Percentiles rank a stretch among this genome's conserved stretches.
phyloP scores from a whole-genome alignment of 352 stramenopile genomes.

The Phytopythium boreale region DNA sequence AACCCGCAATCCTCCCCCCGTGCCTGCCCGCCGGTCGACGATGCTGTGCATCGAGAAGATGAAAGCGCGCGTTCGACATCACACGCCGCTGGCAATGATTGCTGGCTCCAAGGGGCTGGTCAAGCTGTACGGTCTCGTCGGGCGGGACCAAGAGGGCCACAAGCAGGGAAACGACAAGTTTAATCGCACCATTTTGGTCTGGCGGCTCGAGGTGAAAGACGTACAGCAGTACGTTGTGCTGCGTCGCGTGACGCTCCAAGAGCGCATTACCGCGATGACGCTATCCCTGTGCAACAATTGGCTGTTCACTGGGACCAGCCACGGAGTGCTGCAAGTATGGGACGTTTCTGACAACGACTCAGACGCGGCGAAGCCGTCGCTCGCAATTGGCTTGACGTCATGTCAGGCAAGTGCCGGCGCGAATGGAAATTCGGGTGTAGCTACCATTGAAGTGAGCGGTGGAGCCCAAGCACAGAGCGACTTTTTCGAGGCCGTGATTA shows the following conservation, averaged over 20 bases:
- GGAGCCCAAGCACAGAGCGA: neutral
- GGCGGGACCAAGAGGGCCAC: neutral
- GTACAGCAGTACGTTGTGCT: slow-evolving; percentile 15
- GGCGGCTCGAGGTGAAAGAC: slow-evolving; percentile 14
- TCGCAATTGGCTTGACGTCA: neutral
- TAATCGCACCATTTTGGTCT: slow-evolving; percentile 17
- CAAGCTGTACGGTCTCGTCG: slow-evolving; percentile 35
- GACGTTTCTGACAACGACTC: slow-evolving; percentile 25
- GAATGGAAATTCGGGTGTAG: slow-evolving; percentile 13
- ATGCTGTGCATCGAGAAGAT: slow-evolving; percentile 58
- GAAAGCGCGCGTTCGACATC: slow-evolving; percentile 27
- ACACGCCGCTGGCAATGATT: slow-evolving; percentile 33
- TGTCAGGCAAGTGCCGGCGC: slow-evolving; percentile 3
- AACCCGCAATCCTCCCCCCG: neutral
- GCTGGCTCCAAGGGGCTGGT: slow-evolving; percentile 20
- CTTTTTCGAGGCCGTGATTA: slow-evolving; percentile 22
- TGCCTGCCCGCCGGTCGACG: slow-evolving; percentile 6
- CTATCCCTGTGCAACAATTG: slow-evolving; percentile 40
- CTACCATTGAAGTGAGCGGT: slow-evolving; percentile 7
- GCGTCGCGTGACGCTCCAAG: slow-evolving; percentile 25
- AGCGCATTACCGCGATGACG: slow-evolving; percentile 31
- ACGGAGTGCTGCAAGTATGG: slow-evolving; percentile 55
- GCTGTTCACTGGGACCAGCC: slow-evolving; percentile 45
- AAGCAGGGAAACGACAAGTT: neutral
- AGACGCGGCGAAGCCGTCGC: slow-evolving; percentile 7